Evolutionary conservation across 2,329 filamentous ascomycete species (phyloP), one percentile per base, ranked within the genome.

Genomic region (Sporothrix humicola): DNA sequence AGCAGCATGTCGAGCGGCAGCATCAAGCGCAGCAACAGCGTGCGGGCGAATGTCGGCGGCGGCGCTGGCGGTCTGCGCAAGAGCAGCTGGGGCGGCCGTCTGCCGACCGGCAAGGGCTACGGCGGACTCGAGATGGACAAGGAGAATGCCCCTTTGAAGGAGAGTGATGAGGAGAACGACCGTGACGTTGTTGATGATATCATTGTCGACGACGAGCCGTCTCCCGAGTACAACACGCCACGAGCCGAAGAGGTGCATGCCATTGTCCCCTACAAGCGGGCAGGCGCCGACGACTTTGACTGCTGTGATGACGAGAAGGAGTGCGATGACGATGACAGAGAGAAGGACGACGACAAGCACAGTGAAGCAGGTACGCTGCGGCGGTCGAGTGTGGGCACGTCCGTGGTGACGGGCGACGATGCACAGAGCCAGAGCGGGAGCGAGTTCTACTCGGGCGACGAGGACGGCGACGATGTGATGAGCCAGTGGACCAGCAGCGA

Each of bases 11-110:
- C 90, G 6, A 83, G 83, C 8, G 87, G 88, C 23, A 89, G 88
- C 65, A 85, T 97, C 76, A 92, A 91, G 83, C 88, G 93, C 74
- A 95, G 92, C 80, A 92, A 95, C 80, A 94, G 92, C 73, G 92
- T 94, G 77, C 91, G 92, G 78, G 89, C 89, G 26, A 86, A 89
- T 42, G 84, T 82, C 4, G 82, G 81, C 12, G 82, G 81, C 12
- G 79, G 80, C 1, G 85, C 85, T 1, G 48, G 61, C 37, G 83
- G 84, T 7, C 80, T 88, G 65, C 87, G 92, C 66, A 94, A 94
- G 82, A 84, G 87, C 59, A 93, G 91, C 78, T 94, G 92, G 91
- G 89, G 87, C 44, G 88, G 87, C 17, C 84, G 80, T 72, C 79
- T 79, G 61, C 69, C 77, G 17, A 80, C 80, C 31, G 31, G 31